phyloP scores from a whole-genome alignment of 2,329 filamentous ascomycete species.

The Paracoccidioides brasiliensis region DNA sequence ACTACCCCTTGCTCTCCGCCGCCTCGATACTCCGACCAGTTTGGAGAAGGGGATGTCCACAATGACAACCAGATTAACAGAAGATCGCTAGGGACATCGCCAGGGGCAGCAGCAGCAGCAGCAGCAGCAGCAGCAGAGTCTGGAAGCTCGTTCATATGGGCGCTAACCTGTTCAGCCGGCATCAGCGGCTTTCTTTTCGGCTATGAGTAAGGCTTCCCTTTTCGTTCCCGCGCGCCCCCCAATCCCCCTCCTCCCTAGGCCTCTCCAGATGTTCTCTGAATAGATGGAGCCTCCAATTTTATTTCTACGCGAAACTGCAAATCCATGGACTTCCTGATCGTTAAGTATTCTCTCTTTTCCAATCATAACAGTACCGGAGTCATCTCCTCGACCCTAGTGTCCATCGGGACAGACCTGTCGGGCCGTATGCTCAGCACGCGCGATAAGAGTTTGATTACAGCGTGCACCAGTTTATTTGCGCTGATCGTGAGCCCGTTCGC shows the following conservation, averaged over 20 bases:
- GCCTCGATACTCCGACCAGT: slow-evolving; percentile 1
- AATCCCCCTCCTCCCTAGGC: no score
- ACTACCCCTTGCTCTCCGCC: slow-evolving; percentile 6
- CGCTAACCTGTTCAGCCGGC: slow-evolving; percentile 44
- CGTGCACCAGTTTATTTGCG: slow-evolving; percentile 44
- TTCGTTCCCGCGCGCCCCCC: not conserved
- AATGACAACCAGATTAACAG: not conserved
- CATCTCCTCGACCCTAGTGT: slow-evolving; percentile 47
- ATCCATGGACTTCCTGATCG: no score
- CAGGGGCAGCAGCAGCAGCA: not conserved
- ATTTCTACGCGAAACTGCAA: no score
- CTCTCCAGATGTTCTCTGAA: not conserved
- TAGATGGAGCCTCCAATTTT: no score
- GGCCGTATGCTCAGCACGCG: slow-evolving; percentile 37
- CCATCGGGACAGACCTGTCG: slow-evolving; percentile 41
- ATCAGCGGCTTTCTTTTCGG: slow-evolving; percentile 48
- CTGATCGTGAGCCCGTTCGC: slow-evolving; percentile 43
- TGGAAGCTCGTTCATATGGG: slow-evolving; percentile 37
- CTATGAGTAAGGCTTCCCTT: slow-evolving; percentile 38
- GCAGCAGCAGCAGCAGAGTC: not conserved
- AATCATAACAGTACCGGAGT: slow-evolving; percentile 40
- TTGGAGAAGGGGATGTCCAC: not conserved
- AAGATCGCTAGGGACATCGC: not conserved
- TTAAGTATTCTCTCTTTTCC: slow-evolving; percentile 10
- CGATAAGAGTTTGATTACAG: slow-evolving; percentile 47